Conservation (phyloP, 805 yeast genomes). For the Gaillardinia entomophila region DNA sequence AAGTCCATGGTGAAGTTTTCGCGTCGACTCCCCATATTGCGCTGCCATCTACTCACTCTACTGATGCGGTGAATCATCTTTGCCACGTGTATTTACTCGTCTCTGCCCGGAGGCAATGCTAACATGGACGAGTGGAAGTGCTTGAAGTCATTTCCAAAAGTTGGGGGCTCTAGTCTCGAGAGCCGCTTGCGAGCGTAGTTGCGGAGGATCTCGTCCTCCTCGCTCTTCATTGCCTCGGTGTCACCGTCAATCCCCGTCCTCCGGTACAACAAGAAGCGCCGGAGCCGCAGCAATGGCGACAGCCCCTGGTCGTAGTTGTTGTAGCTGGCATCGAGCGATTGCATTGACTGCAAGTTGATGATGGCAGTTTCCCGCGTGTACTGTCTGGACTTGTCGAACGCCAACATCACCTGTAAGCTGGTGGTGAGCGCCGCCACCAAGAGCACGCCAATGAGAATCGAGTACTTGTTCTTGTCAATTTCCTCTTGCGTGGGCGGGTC, state of each 20-base stretch:
- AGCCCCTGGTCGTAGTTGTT: slow-evolving; percentile 23
- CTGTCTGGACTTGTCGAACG: slow-evolving; percentile 33
- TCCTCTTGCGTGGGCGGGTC: slow-evolving; percentile 36
- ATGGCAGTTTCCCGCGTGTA: slow-evolving; percentile 16
- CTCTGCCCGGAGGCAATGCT: too few relatives aligned
- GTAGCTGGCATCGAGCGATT: slow-evolving; percentile 20
- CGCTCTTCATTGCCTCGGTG: slow-evolving; percentile 9
- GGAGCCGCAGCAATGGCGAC: slow-evolving; percentile 24
- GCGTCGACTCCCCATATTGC: too few relatives aligned
- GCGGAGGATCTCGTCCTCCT: slow-evolving; percentile 25
- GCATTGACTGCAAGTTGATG: slow-evolving; percentile 22
- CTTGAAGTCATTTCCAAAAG: neutral
- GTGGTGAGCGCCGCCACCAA: slow-evolving; percentile 31
- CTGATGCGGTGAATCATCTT: too few relatives aligned
- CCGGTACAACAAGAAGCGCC: slow-evolving; percentile 27
- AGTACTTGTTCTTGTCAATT: slow-evolving; percentile 37
- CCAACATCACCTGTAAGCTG: slow-evolving; percentile 35
- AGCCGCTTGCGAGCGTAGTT: slow-evolving; percentile 23
- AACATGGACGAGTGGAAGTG: neutral
- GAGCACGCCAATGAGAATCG: slow-evolving; percentile 34
- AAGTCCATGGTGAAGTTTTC: slow-evolving; percentile 79
- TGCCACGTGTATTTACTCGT: too few relatives aligned
- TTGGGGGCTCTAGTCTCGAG: neutral
- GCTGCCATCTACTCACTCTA: too few relatives aligned
- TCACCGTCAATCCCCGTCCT: slow-evolving; percentile 19